These are phyloP conservation scores for Ceratopteris richardii DNA, from an alignment of 75 land plant genomes.

Conservation along the genomic window DNA sequence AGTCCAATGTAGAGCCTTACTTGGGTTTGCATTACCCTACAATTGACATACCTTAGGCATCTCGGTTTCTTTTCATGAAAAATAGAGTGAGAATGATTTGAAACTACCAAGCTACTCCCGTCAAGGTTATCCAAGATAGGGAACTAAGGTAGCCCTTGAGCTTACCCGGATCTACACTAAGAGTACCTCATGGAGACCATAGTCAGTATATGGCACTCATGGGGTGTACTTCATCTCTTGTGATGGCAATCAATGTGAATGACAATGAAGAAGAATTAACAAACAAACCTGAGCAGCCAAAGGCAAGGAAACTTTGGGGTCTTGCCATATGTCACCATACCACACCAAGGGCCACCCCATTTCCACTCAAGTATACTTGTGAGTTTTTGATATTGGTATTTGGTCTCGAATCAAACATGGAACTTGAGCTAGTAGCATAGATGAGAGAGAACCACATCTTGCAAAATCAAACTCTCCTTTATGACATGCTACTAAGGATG, in stretches of 20 bases:
- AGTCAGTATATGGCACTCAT: conserved; percentile 98
- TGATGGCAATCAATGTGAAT: conserved; percentile 75
- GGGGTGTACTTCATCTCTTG: conserved; percentile 89
- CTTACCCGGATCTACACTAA: conserved; percentile 86
- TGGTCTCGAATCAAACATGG: conserved; percentile 93
- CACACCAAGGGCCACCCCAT: conserved; percentile 66
- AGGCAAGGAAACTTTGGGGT: conserved; percentile 71
- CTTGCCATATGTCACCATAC: conserved; percentile 96
- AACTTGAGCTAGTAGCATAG: conserved; percentile 76
- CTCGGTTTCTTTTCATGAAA: conserved; percentile 88
- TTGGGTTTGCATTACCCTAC: conserved; percentile 93
- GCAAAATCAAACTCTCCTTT: conserved; percentile 80
- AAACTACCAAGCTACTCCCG: conserved; percentile 70
- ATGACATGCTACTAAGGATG: conserved; percentile 81
- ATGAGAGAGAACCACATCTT: conserved; percentile 78
- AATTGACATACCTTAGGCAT: conserved; percentile 93
- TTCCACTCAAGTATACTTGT: conserved; percentile 87
- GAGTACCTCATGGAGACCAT: conserved; percentile 97
- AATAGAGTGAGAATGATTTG: conserved; percentile 87
- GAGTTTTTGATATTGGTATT: conserved; percentile 98
- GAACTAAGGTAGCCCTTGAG: conserved; percentile 67
- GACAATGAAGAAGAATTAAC: conserved; percentile 40
- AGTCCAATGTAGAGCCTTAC: conserved; percentile 81
- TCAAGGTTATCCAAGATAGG: conserved; percentile 62
- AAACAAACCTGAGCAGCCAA: conserved; percentile 16